These are phyloP conservation scores for Lanmaoa pseudosensibilis DNA, from an alignment of 768 basidiomycete species.

Conservation along the genomic window DNA sequence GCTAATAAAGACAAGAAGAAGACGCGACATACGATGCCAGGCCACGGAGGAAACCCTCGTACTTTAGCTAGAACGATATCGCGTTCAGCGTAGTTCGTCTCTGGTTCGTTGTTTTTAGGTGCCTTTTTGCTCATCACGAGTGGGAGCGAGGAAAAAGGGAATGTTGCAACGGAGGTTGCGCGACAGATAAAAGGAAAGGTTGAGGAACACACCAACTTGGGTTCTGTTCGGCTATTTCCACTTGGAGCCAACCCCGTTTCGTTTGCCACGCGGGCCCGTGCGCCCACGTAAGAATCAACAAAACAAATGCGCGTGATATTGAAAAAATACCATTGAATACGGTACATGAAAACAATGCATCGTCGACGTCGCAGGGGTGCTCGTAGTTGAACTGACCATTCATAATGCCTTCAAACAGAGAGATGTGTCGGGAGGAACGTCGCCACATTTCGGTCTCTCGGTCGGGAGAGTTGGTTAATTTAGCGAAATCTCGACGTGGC, in stretches of 20 bases:
- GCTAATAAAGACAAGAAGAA: conserved; percentile 14
- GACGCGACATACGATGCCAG: conserved; percentile 74
- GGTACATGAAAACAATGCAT: conserved; percentile 29
- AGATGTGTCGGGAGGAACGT: not conserved
- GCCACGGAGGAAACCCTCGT: conserved; percentile 95
- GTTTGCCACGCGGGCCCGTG: conserved; percentile 42
- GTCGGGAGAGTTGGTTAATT: conserved; percentile 11
- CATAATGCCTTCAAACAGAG: conserved; percentile 14
- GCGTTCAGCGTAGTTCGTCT: conserved; percentile 59
- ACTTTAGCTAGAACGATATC: conserved; percentile 92
- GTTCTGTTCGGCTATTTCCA: conserved; percentile 42
- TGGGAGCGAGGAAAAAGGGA: conserved; percentile 13
- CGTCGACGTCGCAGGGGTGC: conserved; percentile 20
- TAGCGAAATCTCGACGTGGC: conserved; percentile 10
- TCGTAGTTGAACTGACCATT: conserved; percentile 16
- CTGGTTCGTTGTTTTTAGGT: conserved; percentile 39
- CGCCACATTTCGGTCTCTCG: not conserved
- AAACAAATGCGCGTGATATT: conserved; percentile 33
- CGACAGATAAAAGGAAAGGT: conserved; percentile 41
- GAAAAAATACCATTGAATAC: conserved; percentile 33
- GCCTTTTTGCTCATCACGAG: conserved; percentile 53
- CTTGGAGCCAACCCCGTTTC: conserved; percentile 38
- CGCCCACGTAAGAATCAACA: conserved; percentile 40
- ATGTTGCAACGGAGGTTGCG: conserved; percentile 27
- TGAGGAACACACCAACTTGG: conserved; percentile 41